A percentile compares a stretch with the other conserved stretches of the same genome.
phyloP scores from a whole-genome alignment of 805 yeast genomes.

The Grigorovia jiainica region DNA sequence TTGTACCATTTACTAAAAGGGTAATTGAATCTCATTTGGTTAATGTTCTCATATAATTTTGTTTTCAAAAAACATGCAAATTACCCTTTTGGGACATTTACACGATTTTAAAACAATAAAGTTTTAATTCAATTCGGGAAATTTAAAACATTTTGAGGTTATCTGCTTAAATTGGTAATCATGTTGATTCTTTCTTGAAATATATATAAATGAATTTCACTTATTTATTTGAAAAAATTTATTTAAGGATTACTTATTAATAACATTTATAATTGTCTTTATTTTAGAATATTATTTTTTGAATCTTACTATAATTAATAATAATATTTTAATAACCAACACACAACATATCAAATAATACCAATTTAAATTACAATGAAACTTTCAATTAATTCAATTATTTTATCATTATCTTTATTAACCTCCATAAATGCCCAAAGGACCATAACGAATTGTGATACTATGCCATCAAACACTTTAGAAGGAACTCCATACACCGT shows the following conservation, averaged over 20 bases:
- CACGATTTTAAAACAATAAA: constrained; percentile 1
- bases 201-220: constrained; percentile 1
- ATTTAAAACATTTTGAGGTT: neutral
- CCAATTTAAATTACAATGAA: constrained; percentile 2
- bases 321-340: too few relatives aligned
- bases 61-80: constrained; percentile 2
- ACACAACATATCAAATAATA: too few relatives aligned
- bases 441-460: constrained; percentile 11
- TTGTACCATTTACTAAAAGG: too few relatives aligned
- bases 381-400: neutral
- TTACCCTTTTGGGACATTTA: constrained; percentile 2
- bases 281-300: too few relatives aligned
- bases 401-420: constrained; percentile 1
- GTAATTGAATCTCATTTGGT: too few relatives aligned
- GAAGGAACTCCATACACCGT: constrained; percentile 21
- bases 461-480: constrained; percentile 15
- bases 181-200: neutral
- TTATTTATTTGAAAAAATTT: too few relatives aligned
- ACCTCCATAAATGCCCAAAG: neutral
- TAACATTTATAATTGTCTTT: too few relatives aligned
- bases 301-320: too few relatives aligned
- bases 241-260: too few relatives aligned
- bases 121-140: neutral
- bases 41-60: too few relatives aligned
- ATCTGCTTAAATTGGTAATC: neutral